Evolutionary conservation across 2,329 filamentous ascomycete genomes (phyloP).

Genomic region (Cordyceps fumosorosea): DNA sequence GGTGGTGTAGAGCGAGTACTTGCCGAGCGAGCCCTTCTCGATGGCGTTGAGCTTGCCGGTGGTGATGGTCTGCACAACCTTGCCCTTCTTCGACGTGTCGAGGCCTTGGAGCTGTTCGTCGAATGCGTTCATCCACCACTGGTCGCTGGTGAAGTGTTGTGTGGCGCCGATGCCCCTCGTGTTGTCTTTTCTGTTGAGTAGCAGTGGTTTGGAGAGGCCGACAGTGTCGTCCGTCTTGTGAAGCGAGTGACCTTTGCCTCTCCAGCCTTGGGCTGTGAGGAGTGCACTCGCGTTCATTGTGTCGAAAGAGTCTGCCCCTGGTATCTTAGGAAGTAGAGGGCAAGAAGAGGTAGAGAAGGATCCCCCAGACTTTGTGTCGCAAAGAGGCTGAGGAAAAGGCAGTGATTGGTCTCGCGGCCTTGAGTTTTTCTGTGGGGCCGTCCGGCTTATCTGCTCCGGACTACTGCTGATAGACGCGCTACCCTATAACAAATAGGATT

Average conservation of each 20-base stretch:
- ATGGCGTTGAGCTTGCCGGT: constrained; percentile 51
- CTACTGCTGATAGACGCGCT: too few species aligned
- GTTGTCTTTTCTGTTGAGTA: constrained; percentile 77
- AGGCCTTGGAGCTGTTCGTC: constrained; percentile 82
- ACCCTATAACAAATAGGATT: too few species aligned
- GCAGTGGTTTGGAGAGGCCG: constrained; percentile 75
- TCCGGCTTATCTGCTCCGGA: background rate
- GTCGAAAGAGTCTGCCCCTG: background rate
- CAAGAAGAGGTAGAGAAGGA: background rate
- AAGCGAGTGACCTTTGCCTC: constrained; percentile 79
- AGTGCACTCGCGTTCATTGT: constrained; percentile 79
- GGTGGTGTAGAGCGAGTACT: constrained; percentile 67
- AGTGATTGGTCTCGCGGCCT: background rate
- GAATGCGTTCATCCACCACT: constrained; percentile 97
- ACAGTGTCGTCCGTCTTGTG: constrained; percentile 65
- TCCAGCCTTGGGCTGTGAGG: constrained; percentile 83
- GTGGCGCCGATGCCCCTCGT: constrained; percentile 76
- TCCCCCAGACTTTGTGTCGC: background rate
- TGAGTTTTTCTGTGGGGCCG: constrained; percentile 25
- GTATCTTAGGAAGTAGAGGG: background rate
- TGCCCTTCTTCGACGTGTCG: constrained; percentile 53
- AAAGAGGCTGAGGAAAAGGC: background rate
- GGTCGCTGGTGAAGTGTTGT: constrained; percentile 61
- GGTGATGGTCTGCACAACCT: constrained; percentile 49
- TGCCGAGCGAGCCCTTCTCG: constrained; percentile 43